Evolutionary conservation across 768 basidiomycete genomes (phyloP).

Genomic region (Cystobasidium ongulense): DNA sequence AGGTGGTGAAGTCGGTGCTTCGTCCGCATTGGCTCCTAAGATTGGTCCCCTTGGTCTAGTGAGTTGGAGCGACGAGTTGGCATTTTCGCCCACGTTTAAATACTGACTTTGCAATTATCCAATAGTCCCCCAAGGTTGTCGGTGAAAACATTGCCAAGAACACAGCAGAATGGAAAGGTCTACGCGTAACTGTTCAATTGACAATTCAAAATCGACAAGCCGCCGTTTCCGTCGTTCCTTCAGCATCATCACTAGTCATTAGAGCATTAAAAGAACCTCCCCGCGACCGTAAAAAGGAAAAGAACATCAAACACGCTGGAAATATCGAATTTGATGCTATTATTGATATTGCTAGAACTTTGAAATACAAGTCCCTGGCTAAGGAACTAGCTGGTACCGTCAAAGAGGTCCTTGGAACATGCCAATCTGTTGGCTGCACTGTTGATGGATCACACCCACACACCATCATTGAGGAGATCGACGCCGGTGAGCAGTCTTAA

Average conservation of each 20-base stretch:
- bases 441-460: constrained; percentile 87
- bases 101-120: neutral
- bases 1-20: constrained; percentile 98
- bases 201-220: constrained; percentile 99
- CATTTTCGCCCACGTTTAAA: neutral
- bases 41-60: constrained; percentile 99
- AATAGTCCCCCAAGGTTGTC: constrained; percentile 97
- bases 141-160: constrained; percentile 99
- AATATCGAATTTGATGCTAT: constrained; percentile 79
- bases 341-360: constrained; percentile 86
- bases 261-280: constrained; percentile 97
- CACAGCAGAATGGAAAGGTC: constrained; percentile 96
- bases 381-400: constrained; percentile 79
- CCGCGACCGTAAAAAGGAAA: constrained; percentile 99
- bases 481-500: constrained; percentile 46
- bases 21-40: constrained; percentile 96
- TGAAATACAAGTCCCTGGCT: constrained; percentile 87
- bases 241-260: constrained; percentile 95
- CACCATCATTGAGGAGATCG: constrained; percentile 47
- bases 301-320: constrained; percentile 98
- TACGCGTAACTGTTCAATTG: constrained; percentile 95
- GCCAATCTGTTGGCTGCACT: constrained; percentile 93
- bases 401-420: constrained; percentile 97
- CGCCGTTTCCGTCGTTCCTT: constrained; percentile 87
- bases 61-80: constrained; percentile 45